Evolutionary conservation across 148 eudicot species (phyloP).

Genomic region (Mesembryanthemum crystallinum): DNA sequence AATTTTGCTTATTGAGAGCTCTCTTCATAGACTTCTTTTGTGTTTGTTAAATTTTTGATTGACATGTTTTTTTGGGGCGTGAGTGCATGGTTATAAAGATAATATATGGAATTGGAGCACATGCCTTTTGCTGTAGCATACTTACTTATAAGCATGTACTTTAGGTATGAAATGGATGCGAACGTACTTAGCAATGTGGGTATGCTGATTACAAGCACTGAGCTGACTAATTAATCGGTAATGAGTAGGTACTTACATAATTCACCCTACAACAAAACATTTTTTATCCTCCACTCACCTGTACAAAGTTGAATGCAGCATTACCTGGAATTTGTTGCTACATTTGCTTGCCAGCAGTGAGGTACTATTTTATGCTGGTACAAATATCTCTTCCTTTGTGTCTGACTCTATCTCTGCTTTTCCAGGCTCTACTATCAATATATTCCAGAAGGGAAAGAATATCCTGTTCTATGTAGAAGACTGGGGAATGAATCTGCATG

Average conservation of each 20-base stretch:
- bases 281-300: background rate
- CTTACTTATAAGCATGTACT: slow-evolving; percentile 2
- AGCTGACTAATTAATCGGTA: background rate
- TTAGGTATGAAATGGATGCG: background rate
- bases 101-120: background rate
- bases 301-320: background rate
- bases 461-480: slow-evolving; percentile 81
- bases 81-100: background rate
- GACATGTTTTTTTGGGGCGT: background rate
- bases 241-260: background rate
- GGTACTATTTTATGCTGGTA: background rate
- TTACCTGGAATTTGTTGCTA: background rate
- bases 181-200: background rate
- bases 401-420: background rate
- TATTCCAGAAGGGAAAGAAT: slow-evolving; percentile 91
- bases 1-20: background rate
- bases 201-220: background rate
- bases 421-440: slow-evolving; percentile 84
- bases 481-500: slow-evolving; percentile 37
- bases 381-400: background rate
- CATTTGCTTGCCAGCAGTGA: background rate
- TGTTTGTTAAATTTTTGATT: background rate
- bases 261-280: background rate
- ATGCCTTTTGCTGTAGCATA: background rate
- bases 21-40: background rate